Conservation (phyloP, 495 filamentous ascomycete species). For the Aspergillus biplanus region DNA sequence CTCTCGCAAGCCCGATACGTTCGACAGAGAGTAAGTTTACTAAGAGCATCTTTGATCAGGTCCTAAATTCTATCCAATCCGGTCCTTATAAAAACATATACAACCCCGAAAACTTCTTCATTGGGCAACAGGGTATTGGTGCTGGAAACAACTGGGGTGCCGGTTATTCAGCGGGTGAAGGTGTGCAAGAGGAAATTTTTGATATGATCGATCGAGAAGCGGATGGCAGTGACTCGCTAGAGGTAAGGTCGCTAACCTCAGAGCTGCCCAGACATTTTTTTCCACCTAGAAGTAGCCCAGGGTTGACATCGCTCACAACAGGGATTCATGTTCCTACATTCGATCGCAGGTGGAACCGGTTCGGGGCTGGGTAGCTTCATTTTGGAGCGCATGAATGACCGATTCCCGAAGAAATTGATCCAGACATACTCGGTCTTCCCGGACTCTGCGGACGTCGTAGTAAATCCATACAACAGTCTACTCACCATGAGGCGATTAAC, state of each 20-base stretch:
- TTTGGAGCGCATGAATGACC: conserved; percentile 94
- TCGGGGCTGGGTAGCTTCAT: conserved; percentile 93
- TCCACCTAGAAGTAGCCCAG: not conserved
- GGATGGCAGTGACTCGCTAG: conserved; percentile 94
- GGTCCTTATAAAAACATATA: conserved; percentile 97
- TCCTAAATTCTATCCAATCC: conserved; percentile 89
- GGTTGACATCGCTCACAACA: conserved; percentile 30
- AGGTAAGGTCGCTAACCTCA: conserved; percentile 54
- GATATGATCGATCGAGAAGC: conserved; percentile 99
- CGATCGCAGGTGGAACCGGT: conserved; percentile 95
- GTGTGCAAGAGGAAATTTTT: conserved; percentile 93
- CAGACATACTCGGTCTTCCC: conserved; percentile 99
- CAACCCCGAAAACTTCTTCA: conserved; percentile 98
- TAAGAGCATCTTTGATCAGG: conserved; percentile 46
- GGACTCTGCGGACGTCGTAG: conserved; percentile 89
- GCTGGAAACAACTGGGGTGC: conserved; percentile 98
- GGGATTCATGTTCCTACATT: conserved; percentile 98
- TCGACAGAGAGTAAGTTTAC: conserved; percentile 16
- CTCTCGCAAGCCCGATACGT: conserved; percentile 12
- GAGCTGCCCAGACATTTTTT: too few species aligned
- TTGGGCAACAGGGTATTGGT: conserved; percentile 87
- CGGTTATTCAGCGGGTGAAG: conserved; percentile 89
- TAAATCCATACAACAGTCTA: conserved; percentile 97
- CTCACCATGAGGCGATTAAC: conserved; percentile 88
- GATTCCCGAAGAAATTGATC: conserved; percentile 98